Conservation (phyloP, 1,284 basidiomycete genomes). For the Moesziomyces aphidis region DNA sequence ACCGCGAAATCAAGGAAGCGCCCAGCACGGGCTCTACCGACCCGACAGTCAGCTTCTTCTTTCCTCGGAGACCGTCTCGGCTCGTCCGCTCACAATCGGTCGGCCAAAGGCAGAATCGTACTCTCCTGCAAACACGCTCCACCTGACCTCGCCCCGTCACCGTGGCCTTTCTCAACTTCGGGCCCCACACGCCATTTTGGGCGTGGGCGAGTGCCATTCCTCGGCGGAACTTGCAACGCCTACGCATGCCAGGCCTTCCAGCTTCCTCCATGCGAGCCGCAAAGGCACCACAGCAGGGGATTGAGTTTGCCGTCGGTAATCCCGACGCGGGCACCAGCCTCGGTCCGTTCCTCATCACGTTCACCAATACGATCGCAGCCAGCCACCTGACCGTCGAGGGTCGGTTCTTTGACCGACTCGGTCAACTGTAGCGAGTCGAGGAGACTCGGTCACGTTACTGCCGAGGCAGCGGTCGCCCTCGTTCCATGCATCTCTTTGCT, state of each 20-base stretch:
- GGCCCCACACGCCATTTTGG: conserved; percentile 39
- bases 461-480: conserved; percentile 8
- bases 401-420: conserved; percentile 47
- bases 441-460: conserved; percentile 1
- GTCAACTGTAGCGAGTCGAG: conserved; percentile 24
- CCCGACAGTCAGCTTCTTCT: too few species aligned
- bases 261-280: conserved; percentile 39
- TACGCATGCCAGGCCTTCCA: conserved; percentile 49
- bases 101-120: conserved; percentile 60
- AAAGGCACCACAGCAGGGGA: conserved; percentile 21
- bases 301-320: conserved; percentile 45
- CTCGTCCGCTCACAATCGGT: conserved; percentile 53
- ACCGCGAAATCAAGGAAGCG: too few species aligned
- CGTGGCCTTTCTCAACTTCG: conserved; percentile 43
- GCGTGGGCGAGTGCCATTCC: conserved; percentile 48
- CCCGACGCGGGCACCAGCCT: conserved; percentile 55
- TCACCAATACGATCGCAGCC: conserved; percentile 61
- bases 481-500: conserved; percentile 23
- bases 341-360: conserved; percentile 55
- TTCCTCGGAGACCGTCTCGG: conserved; percentile 41
- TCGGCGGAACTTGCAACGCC: conserved; percentile 56
- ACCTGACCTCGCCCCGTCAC: conserved; percentile 47
- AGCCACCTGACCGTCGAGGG: conserved; percentile 51
- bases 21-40: too few species aligned
- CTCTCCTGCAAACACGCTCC: conserved; percentile 46